phyloP scores from a whole-genome alignment of 139 green algal genomes.

The Asterochloris erici region DNA sequence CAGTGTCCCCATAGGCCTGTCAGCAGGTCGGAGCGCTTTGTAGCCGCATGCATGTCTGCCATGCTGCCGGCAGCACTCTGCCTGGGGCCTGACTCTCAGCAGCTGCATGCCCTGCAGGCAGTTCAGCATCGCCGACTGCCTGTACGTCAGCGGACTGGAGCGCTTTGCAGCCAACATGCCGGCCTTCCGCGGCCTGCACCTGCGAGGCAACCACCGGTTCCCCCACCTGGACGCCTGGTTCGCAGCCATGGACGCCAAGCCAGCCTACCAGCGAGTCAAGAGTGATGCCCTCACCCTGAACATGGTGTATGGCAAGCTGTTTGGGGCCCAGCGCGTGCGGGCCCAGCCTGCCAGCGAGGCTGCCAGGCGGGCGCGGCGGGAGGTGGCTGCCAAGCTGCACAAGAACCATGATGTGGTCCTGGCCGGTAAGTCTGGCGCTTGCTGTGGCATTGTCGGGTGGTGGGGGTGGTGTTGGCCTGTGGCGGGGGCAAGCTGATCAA shows the following conservation, averaged over 20 bases:
- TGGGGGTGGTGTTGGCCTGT: not conserved
- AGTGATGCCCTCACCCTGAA: constrained; percentile 24
- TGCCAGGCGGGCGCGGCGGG: not conserved
- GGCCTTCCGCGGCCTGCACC: not conserved
- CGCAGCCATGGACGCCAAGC: constrained; percentile 10
- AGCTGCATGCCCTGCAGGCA: constrained; percentile 12
- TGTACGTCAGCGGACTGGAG: constrained; percentile 22
- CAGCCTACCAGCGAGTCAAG: constrained; percentile 24
- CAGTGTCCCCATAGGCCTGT: not conserved
- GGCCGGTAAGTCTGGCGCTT: not conserved
- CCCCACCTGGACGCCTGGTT: constrained; percentile 18
- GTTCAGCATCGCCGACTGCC: constrained; percentile 19
- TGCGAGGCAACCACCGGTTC: constrained; percentile 13
- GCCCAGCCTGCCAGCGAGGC: not conserved
- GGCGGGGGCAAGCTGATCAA: not conserved
- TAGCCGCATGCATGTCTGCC: not conserved
- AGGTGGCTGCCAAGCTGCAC: constrained; percentile 27
- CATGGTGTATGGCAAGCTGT: constrained; percentile 21
- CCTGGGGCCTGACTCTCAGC: not conserved
- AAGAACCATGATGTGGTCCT: constrained; percentile 22
- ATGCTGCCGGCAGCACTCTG: not conserved
- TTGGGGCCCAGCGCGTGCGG: constrained; percentile 8
- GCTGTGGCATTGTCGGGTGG: not conserved
- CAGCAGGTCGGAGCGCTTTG: not conserved
- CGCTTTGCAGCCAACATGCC: constrained; percentile 30